Evolutionary conservation across 202 grass and related monocot genomes (phyloP), one percentile per base, ranked within the genome.

Genomic region (Dendrocalamus latiflorus): DNA sequence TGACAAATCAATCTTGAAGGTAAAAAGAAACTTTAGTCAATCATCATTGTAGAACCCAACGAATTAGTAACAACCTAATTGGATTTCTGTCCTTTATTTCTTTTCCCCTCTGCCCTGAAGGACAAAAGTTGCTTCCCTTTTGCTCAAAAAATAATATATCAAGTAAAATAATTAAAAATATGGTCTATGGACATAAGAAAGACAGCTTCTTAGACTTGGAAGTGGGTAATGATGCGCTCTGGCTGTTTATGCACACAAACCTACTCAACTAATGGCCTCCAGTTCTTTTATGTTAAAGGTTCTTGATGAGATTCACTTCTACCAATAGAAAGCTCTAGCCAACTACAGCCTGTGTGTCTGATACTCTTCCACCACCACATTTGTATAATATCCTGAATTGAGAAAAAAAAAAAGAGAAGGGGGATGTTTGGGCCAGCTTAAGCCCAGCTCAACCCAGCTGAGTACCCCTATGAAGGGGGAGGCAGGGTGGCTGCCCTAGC

Each of bases 211-310:
- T 38, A 63, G 38, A 47, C 41, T 70, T 26, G 18, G n/a, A 50
- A 78, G 86, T 74, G 74, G 57, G 59, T 74, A 57, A 45, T 60
- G 49, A 84, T 68, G 41, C 20, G 75, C 28, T 61, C 39, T 26
- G 34, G 49, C 41, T 43, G 30, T 74, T 88, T 72, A 87, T 70
- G 53, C 43, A 71, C 75, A 83, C 58, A 68, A 43, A 78, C 65
- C 74, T 60, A 77, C 74, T 77, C 53, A 85, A 78, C 51, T 78
- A 78, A 70, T 69, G 53, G 51, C 22, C 51, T 78, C 38, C 25
- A 25, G 18, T n/a, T n/a, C n/a, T n/a, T n/a, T n/a, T n/a, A n/a
- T n/a, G n/a, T n/a, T n/a, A n/a, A n/a, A n/a, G n/a, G n/a, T n/a
- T n/a, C n/a, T n/a, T n/a, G n/a, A n/a, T n/a, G n/a, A n/a, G n/a